A percentile compares a stretch with the other conserved stretches of the same genome.
phyloP scores from a whole-genome alignment of 2,329 filamentous ascomycete species.

The Neonectria hederae region DNA sequence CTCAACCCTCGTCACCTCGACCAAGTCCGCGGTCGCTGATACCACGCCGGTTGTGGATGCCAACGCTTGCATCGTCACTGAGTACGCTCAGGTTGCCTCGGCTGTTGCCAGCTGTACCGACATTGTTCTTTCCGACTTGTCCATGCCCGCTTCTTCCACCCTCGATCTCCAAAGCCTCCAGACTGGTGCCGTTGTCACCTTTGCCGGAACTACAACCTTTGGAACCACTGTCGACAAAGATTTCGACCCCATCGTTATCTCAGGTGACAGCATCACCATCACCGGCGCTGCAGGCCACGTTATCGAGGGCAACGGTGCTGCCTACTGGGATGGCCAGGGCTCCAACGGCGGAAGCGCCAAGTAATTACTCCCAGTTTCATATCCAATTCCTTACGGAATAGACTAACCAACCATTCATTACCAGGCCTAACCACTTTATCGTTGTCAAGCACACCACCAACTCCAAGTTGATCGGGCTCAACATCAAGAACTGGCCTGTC shows the following conservation, averaged over 20 bases:
- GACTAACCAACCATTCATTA: neutral
- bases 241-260: slow-evolving; percentile 58
- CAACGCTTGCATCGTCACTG: slow-evolving; percentile 18
- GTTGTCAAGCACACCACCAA: slow-evolving; percentile 51
- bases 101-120: slow-evolving; percentile 23
- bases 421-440: slow-evolving; percentile 58
- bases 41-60: slow-evolving; percentile 8
- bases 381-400: neutral
- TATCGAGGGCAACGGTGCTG: slow-evolving; percentile 63
- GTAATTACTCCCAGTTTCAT: slow-evolving; percentile 41
- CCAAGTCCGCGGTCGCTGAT: neutral
- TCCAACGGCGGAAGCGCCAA: slow-evolving; percentile 66
- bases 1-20: neutral
- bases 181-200: slow-evolving; percentile 20
- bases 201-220: slow-evolving; percentile 21
- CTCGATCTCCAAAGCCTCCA: slow-evolving; percentile 23
- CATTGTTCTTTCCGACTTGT: slow-evolving; percentile 19
- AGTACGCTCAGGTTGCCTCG: slow-evolving; percentile 21
- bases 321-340: slow-evolving; percentile 69
- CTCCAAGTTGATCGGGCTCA: slow-evolving; percentile 46
- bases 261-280: slow-evolving; percentile 63
- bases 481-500: slow-evolving; percentile 51
- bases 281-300: slow-evolving; percentile 57
- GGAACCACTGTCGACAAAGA: slow-evolving; percentile 23
- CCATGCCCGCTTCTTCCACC: slow-evolving; percentile 20